Percentiles rank a stretch among this genome's conserved stretches.
These are phyloP conservation scores for Colletotrichum limetticola DNA, from an alignment of 2,329 filamentous ascomycete species.

Conservation along the genomic window DNA sequence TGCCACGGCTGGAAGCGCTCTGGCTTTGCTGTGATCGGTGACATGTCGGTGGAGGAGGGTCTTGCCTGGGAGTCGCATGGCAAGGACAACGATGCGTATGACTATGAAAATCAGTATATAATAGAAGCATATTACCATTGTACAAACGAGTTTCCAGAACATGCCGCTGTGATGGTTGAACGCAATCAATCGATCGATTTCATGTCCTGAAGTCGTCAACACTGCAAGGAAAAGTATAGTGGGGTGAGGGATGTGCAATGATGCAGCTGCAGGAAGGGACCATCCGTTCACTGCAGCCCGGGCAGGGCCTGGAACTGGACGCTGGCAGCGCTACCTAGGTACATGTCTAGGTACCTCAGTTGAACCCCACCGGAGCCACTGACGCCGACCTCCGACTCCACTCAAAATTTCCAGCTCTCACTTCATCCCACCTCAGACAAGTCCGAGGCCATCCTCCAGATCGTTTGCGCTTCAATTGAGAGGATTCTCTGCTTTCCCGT, in stretches of 20 bases:
- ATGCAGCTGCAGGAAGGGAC: neutral
- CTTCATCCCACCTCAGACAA: constrained; percentile 18
- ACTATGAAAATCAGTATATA: neutral
- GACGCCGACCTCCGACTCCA: constrained; percentile 30
- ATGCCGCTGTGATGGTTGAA: neutral
- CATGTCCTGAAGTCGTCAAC: neutral
- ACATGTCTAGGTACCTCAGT: no score
- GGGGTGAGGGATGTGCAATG: neutral
- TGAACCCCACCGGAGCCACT: constrained; percentile 24
- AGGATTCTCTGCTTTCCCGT: accelerated
- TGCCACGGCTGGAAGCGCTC: neutral
- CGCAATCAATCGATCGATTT: neutral
- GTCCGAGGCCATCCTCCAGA: neutral
- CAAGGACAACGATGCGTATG: neutral
- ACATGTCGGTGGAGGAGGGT: neutral
- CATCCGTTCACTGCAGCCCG: no score
- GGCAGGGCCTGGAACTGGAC: no score
- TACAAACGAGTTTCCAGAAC: neutral
- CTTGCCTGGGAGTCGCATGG: neutral
- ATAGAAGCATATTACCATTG: neutral
- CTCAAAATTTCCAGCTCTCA: constrained; percentile 30
- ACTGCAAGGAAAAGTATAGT: neutral
- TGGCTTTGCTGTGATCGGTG: neutral
- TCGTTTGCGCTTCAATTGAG: neutral
- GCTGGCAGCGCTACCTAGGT: no score